phyloP scores from a whole-genome alignment of 805 yeast species.

The Pichia ethanolica region DNA sequence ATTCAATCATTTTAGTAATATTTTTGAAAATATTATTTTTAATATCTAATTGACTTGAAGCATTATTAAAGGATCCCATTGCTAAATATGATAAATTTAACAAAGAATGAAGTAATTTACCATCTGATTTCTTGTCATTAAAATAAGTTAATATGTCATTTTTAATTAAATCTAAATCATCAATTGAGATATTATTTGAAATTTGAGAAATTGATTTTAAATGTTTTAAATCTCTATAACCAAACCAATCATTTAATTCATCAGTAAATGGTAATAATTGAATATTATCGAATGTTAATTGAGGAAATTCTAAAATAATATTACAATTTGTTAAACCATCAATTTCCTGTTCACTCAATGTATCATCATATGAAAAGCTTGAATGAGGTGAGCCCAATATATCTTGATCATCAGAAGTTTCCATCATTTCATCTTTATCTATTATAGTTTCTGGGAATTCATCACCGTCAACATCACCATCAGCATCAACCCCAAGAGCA shows the following conservation, averaged over 20 bases:
- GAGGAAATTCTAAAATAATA: constrained; percentile 32
- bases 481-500: not conserved
- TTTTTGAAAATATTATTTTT: constrained; percentile 20
- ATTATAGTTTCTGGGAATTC: constrained; percentile 23
- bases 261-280: constrained; percentile 30
- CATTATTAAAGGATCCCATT: constrained; percentile 10
- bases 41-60: constrained; percentile 15
- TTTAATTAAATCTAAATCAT: not conserved
- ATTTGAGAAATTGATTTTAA: constrained; percentile 13
- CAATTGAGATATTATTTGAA: not conserved
- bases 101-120: constrained; percentile 3
- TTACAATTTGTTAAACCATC: constrained; percentile 29
- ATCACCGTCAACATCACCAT: constrained; percentile 8
- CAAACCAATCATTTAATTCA: constrained; percentile 38
- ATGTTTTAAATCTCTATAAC: constrained; percentile 23
- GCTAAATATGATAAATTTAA: constrained; percentile 6
- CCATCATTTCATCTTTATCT: constrained; percentile 27
- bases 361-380: constrained; percentile 22
- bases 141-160: no score
- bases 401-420: constrained; percentile 25
- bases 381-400: constrained; percentile 25
- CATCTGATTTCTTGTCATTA: not conserved
- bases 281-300: constrained; percentile 35
- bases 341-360: constrained; percentile 20
- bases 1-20: constrained; percentile 15